phyloP scores from a whole-genome alignment of 768 basidiomycete genomes.

The Boletus vinaceobasis region DNA sequence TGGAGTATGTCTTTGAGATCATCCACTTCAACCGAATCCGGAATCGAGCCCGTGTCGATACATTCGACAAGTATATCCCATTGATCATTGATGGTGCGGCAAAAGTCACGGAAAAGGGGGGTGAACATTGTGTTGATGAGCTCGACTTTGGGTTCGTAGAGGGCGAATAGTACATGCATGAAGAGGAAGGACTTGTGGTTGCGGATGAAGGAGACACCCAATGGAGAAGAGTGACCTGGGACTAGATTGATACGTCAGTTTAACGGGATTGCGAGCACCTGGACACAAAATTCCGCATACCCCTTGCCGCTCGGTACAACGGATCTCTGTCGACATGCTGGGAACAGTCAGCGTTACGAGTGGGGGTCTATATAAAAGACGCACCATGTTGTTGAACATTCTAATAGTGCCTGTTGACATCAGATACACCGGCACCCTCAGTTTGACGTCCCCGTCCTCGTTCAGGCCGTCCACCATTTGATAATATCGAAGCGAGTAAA shows the following conservation, averaged over 20 bases:
- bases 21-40: constrained; percentile 10
- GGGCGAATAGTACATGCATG: constrained; percentile 21
- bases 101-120: constrained; percentile 22
- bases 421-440: constrained; percentile 13
- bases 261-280: too few species aligned
- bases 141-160: constrained; percentile 19
- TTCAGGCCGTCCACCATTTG: constrained; percentile 10
- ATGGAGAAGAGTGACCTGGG: constrained; percentile 13
- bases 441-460: constrained; percentile 8
- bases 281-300: constrained; percentile 1
- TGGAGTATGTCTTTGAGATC: constrained; percentile 14
- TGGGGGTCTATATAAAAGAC: neutral
- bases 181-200: constrained; percentile 23
- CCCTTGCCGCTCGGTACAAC: neutral
- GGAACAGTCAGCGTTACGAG: neutral
- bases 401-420: constrained; percentile 23
- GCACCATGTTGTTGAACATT: constrained; percentile 20
- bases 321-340: constrained; percentile 17
- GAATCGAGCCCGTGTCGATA: constrained; percentile 15
- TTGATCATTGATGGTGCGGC: constrained; percentile 16
- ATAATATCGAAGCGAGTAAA: constrained; percentile 19
- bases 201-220: constrained; percentile 17
- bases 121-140: constrained; percentile 23
- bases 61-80: constrained; percentile 20
- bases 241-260: constrained; percentile 4